A percentile compares a stretch with the other conserved stretches of the same genome.
Evolutionary conservation across 805 yeast species (phyloP).

Genomic region (Saccharomyces paradoxus): DNA sequence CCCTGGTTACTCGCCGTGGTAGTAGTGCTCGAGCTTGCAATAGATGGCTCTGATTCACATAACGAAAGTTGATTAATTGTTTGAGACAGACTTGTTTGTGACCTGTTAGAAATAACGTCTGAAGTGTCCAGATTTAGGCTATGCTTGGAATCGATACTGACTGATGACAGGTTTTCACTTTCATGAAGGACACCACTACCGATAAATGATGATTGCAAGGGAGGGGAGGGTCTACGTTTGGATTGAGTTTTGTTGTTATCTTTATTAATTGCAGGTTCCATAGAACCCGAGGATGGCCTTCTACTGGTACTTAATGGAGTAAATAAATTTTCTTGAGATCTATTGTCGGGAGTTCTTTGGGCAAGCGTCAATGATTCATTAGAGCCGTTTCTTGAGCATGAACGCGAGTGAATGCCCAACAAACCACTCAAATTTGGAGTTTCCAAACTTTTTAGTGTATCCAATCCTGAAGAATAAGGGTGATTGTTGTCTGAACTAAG

Average conservation of each 20-base stretch:
- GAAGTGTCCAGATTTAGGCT: not conserved
- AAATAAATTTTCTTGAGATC: not conserved
- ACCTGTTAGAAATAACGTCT: not conserved
- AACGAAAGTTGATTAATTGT: not conserved
- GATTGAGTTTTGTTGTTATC: not conserved
- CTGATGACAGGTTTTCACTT: not conserved
- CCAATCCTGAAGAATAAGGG: not conserved
- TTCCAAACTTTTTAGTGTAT: not conserved
- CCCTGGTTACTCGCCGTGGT: not conserved
- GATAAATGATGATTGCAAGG: not conserved
- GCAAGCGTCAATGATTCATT: not conserved
- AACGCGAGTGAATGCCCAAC: not conserved
- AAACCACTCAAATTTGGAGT: not conserved
- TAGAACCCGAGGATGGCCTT: not conserved
- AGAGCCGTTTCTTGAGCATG: not conserved
- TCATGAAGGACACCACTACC: not conserved
- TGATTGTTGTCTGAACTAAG: not conserved
- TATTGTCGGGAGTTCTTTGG: not conserved
- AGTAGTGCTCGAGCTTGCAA: not conserved
- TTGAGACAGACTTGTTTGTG: not conserved
- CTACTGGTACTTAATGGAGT: not conserved
- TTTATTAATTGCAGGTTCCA: not conserved
- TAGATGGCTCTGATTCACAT: not conserved
- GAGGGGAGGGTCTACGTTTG: not conserved
- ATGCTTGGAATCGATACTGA: not conserved